Base-by-base conservation (phyloP, 2,329 filamentous ascomycete genomes). In the Colletotrichum tanaceti region DNA sequence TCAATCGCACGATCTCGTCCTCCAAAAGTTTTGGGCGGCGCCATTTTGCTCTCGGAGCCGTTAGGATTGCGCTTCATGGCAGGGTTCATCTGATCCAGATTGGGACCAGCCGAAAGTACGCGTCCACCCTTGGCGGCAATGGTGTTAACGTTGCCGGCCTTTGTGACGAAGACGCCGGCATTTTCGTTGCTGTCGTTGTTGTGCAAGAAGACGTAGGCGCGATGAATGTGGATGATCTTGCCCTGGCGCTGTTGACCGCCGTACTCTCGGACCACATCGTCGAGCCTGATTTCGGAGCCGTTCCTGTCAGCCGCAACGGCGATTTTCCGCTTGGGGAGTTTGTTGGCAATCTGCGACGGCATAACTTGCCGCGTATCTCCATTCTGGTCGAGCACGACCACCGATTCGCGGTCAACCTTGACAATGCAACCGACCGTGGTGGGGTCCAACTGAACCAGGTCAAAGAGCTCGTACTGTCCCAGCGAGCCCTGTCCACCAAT, bases 81-180 rank as follows among this genome's bases (percentile, higher is more conserved):
- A 43, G 96, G 95, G 76, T 98, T 98, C 93, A 99, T 96, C 71
- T 93, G 88, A 52, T 88, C 91, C 63, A 98, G 84, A 79, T 98
- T 95, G 1, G 93, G 92, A 0, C 92, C 89, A n/a, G 81, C 75
- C 5, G 80, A 76, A 13, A 84, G 81, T 65, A 94, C 86, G 71
- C 94, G 89, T 35, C 94, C 94, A 73, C 94, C 95, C 82, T 98
- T 98, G 47, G 95, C 94, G n/a, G 94, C 94, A 43, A 98, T 89
- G 0, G 94, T 97, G 58, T 91, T 90, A 69, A 99, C 92, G 76
- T 94, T 97, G 74, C 87, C 91, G 50, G 93, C 91, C 70, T 94
- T 90, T 18, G 92, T 91, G 41, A 98, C 95, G 74, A 97, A 97
- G 11, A 98, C 90, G 71, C 96, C 89, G 0, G 93, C 91, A 75